Percentiles rank a stretch among this genome's conserved stretches.
phyloP scores from a whole-genome alignment of 179 eudicot genomes.

The Patellifolia procumbens region DNA sequence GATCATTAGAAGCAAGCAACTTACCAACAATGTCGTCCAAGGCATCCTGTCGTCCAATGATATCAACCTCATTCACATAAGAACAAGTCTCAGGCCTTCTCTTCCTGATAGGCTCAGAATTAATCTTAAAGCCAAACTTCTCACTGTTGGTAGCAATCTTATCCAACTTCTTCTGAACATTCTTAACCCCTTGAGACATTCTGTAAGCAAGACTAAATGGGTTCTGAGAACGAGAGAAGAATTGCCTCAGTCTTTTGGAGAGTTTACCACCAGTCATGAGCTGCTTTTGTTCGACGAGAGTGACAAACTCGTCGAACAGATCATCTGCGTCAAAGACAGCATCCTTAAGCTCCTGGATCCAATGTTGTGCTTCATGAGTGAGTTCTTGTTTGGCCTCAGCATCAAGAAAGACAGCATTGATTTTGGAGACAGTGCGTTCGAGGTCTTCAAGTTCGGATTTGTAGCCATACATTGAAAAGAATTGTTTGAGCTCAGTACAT shows the following conservation, averaged over 20 bases:
- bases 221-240: not conserved
- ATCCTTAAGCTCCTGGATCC: not conserved
- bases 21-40: not conserved
- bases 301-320: not conserved
- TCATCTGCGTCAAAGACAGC: not conserved
- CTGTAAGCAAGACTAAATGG: not conserved
- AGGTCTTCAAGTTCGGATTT: no score
- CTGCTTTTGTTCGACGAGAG: not conserved
- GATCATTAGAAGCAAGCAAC: slow-evolving; percentile 4
- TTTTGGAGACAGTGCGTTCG: no score
- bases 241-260: not conserved
- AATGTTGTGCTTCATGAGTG: not conserved
- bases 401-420: no score
- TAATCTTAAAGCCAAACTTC: not conserved
- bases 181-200: not conserved
- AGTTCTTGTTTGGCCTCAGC: no score
- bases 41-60: not conserved
- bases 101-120: not conserved
- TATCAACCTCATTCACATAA: not conserved
- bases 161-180: not conserved
- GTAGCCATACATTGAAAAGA: no score
- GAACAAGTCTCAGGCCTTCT: not conserved
- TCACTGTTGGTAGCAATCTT: not conserved
- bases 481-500: no score
- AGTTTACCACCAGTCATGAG: not conserved